Evolutionary conservation across 306 rosid species (phyloP).

Genomic region (Geum urbanum): DNA sequence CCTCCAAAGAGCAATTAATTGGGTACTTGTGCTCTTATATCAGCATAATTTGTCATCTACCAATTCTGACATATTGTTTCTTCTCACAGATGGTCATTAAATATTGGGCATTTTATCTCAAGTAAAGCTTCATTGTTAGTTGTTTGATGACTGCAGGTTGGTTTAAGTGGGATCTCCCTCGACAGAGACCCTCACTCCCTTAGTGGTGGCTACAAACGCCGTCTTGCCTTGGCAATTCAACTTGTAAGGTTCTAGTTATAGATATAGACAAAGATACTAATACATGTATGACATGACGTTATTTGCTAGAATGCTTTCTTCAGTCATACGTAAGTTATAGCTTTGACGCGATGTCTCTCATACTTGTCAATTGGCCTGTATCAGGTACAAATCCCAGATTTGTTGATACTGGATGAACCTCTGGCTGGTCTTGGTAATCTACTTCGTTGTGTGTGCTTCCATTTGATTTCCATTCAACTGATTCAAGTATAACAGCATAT

Average conservation of each 20-base stretch:
- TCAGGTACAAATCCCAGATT: conserved; percentile 87
- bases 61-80: conserved; percentile 1
- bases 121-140: conserved; percentile 7
- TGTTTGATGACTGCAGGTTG: conserved; percentile 54
- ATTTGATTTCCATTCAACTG: conserved; percentile 16
- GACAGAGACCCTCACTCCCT: conserved; percentile 89
- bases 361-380: conserved; percentile 19
- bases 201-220: conserved; percentile 97
- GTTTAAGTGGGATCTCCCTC: conserved; percentile 77
- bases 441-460: conserved; percentile 9
- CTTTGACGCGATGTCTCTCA: conserved; percentile 16
- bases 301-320: not conserved
- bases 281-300: not conserved
- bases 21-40: conserved; percentile 50
- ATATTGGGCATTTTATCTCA: conserved; percentile 7
- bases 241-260: conserved; percentile 46
- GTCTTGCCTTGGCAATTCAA: conserved; percentile 93
- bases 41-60: conserved; percentile 13
- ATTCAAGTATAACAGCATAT: conserved; percentile 3
- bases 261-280: conserved; percentile 5
- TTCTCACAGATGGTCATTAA: conserved; percentile 13
- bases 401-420: conserved; percentile 91
- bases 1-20: conserved; percentile 85
- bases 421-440: conserved; percentile 89
- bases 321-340: conserved; percentile 1